Base-by-base conservation (phyloP, 441 rosid genomes). In the Melastoma candidum region DNA sequence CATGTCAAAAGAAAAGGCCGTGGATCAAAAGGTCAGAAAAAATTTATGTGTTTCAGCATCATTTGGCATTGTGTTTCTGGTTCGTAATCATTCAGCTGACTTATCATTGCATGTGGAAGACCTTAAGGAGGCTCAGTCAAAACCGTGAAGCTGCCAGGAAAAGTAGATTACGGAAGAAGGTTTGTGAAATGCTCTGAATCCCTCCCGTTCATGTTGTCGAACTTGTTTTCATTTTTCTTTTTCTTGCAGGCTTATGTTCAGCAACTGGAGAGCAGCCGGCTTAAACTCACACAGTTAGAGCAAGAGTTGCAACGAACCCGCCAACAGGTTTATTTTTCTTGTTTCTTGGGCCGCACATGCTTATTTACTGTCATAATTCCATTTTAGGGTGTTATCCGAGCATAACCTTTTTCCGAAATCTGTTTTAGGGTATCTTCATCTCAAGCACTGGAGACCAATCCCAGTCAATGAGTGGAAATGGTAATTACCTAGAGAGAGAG, bases 111-210 rank as follows among this genome's bases (percentile, higher is more conserved):
- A 14, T 53, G 47, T 53, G 22, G 44, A 75, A 82, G 85, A 82
- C 82, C 1, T 63, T 78, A 44, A 77, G 90, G 44, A 75, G 90
- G 71, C 95, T 85, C 66, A 90, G 90, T 61, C 95, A 85, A 70
- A 85, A 85, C 65, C 95, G 95, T 46, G 95, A 85, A 74, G 95
- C 95, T 39, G 95, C 95, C 22, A 78, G 87, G 58, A 85, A 85
- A 68, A 85, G 94, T 56, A 74, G 94, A 60, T 62, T 85, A 51
- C 73, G 90, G 74, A 85, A 85, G 69, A 85, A 85, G 65, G 87
- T 84, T 26, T 14, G 68, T 56, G 43, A 24, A 50, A 13, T 39
- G 56, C 56, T 49, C 53, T 13, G 39, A 12, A 52, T 26, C 24
- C 12, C 12, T 26, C 27, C 24, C 14, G 27, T 3, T 1, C 4